Base-by-base conservation (phyloP, 345 rosid species). In the Pistacia integerrima region DNA sequence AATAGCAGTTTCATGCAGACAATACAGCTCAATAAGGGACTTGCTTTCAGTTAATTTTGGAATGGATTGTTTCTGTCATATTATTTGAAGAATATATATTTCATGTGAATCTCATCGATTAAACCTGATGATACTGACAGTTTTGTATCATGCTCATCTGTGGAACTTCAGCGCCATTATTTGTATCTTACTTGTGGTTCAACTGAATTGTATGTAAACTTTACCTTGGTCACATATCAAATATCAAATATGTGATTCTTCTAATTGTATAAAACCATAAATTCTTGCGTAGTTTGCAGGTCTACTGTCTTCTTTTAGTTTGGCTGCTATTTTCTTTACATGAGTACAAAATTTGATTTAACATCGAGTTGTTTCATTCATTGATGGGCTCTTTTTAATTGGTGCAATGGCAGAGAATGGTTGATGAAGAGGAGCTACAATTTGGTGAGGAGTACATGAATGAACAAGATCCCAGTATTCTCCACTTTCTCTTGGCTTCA, bases 401-500 rank as follows among this genome's bases (percentile, higher is more conserved):
- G 75, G 60, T 72, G 44, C 70, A 52, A 22, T 38, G 77, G 72
- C 84, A 95, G 99, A 89, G 93, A 78, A 81, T 93, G 98, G 98
- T 95, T 69, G 98, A 95, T 20, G 92, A 93, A 86, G 99, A 95
- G 82, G 96, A 91, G 84, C 85, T 91, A 70, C 92, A 91, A 84
- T 95, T 95, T 84, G 87, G 90, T 60, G 97, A 90, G 76, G 97
- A 95, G 73, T 95, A 95, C 79, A 85, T 95, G 92, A 95, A 95
- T 22, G 97, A 95, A 79, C 84, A 91, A 78, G 99, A 95, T 88
- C 99, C 99, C 38, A 95, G 98, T 82, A 95, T 95, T 77, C 99
- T 95, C 74, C 99, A 88, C 84, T 95, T 95, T 81, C 89, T 95
- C 70, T 79, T 95, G 82, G 99, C 98, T 64, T 88, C 97, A 1